These are phyloP conservation scores for Manihot esculenta DNA, from an alignment of 441 rosid genomes.

Conservation along the genomic window DNA sequence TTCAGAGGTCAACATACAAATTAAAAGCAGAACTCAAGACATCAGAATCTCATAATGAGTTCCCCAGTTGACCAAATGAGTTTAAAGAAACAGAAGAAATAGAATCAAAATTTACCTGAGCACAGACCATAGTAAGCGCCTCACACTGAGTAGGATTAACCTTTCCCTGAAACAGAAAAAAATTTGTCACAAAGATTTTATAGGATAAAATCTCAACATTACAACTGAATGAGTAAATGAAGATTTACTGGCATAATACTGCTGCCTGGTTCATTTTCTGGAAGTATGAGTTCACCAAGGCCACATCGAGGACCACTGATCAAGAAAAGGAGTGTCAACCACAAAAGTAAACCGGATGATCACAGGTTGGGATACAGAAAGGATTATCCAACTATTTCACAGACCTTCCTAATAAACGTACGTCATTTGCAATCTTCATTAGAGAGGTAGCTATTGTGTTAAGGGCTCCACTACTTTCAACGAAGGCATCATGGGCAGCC, in stretches of 20 bases:
- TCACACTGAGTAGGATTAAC: conserved; percentile 98
- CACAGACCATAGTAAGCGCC: conserved; percentile 97
- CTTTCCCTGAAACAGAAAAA: conserved; percentile 69
- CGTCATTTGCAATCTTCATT: conserved; percentile 94
- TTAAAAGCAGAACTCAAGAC: neutral
- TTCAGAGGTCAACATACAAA: neutral
- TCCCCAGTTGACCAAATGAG: conserved; percentile 7
- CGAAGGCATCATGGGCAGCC: conserved; percentile 99
- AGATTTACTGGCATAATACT: conserved; percentile 87
- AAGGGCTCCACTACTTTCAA: conserved; percentile 92
- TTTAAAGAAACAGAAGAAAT: neutral
- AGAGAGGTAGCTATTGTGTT: conserved; percentile 78
- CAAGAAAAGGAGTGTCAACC: conserved; percentile 22
- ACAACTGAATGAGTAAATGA: no score
- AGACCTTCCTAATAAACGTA: conserved; percentile 88
- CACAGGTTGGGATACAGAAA: neutral
- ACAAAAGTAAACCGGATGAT: conserved; percentile 13
- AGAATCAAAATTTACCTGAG: conserved; percentile 60
- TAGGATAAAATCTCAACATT: no score
- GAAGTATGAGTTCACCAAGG: conserved; percentile 96
- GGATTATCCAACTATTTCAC: conserved; percentile 6
- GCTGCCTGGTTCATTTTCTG: conserved; percentile 99
- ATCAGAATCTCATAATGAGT: neutral
- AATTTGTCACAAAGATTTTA: neutral
- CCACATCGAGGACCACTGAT: conserved; percentile 97